Evolutionary conservation across 202 grass and related monocot species (phyloP).

Genomic region (Eragrostis tef): DNA sequence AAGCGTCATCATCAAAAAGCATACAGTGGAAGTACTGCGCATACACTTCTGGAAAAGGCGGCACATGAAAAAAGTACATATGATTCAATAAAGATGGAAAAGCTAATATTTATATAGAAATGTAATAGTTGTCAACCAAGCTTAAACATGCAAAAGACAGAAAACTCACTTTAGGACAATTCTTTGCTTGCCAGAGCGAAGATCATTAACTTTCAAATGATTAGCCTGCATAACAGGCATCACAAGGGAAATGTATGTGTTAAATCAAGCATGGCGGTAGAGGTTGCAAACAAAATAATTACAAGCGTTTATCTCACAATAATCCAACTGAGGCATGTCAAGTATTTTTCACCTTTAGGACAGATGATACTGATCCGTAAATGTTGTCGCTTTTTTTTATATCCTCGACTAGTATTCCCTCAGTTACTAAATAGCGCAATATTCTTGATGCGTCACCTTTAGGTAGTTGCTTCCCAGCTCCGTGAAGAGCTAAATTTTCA

Average conservation of each 20-base stretch:
- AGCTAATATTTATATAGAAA: constrained; percentile 30
- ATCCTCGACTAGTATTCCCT: constrained; percentile 83
- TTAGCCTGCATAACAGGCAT: constrained; percentile 61
- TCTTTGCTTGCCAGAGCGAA: constrained; percentile 57
- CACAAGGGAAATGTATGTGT: constrained; percentile 11
- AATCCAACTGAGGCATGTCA: constrained; percentile 26
- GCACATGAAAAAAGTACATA: neutral
- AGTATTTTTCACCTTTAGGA: constrained; percentile 68
- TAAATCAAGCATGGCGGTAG: constrained; percentile 20
- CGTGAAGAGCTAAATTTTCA: constrained; percentile 75
- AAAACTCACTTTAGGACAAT: constrained; percentile 73
- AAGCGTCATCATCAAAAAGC: neutral
- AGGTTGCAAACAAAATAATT: constrained; percentile 13
- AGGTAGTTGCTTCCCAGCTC: constrained; percentile 75
- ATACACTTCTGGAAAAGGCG: neutral
- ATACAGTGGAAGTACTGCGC: neutral
- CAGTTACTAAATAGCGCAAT: constrained; percentile 73
- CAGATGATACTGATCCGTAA: constrained; percentile 84
- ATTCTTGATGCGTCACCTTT: constrained; percentile 79
- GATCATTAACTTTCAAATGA: constrained; percentile 51
- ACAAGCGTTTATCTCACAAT: constrained; percentile 8
- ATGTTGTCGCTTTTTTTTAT: constrained; percentile 67
- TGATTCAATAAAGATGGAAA: constrained; percentile 6
- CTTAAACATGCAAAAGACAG: constrained; percentile 27
- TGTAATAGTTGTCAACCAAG: neutral